Percentiles rank a stretch among this genome's conserved stretches.
Evolutionary conservation across 176 grass and related monocot genomes (phyloP).

Genomic region (Bonia amplexicaulis): DNA sequence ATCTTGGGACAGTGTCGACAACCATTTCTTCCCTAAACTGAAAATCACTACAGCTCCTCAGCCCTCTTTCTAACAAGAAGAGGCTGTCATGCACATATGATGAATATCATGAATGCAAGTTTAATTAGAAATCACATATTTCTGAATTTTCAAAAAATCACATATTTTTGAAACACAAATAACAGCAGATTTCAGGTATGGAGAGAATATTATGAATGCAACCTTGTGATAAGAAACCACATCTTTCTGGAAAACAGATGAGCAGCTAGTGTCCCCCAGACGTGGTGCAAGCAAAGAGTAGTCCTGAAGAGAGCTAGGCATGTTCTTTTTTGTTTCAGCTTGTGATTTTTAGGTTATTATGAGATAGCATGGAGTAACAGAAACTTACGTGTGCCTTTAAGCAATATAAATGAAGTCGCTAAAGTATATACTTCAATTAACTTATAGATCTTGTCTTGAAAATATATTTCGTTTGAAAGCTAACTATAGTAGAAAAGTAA

Average conservation of each 20-base stretch:
- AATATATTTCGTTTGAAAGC: no score
- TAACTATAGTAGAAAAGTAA: no score
- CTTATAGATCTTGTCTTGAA: no score
- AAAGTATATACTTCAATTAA: no score
- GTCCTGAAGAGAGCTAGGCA: not conserved
- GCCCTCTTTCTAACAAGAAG: not conserved
- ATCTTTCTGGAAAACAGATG: not conserved
- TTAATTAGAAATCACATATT: not conserved
- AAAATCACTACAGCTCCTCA: not conserved
- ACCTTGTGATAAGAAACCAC: not conserved
- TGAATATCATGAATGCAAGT: no score
- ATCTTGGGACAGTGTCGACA: not conserved
- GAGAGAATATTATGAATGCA: not conserved
- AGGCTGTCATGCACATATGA: not conserved
- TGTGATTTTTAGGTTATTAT: no score
- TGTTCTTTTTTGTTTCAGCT: no score
- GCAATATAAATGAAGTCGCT: no score
- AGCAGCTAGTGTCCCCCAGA: not conserved
- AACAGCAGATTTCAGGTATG: no score
- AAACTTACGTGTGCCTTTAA: no score
- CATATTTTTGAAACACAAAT: not conserved
- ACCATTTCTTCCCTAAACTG: not conserved
- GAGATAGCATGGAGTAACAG: no score
- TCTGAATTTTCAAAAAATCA: not conserved
- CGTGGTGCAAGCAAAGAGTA: not conserved